Evolutionary conservation across 139 green algal species (phyloP), one percentile per base, ranked within the genome.

Genomic region (Chlamydomonas asymmetrica): DNA sequence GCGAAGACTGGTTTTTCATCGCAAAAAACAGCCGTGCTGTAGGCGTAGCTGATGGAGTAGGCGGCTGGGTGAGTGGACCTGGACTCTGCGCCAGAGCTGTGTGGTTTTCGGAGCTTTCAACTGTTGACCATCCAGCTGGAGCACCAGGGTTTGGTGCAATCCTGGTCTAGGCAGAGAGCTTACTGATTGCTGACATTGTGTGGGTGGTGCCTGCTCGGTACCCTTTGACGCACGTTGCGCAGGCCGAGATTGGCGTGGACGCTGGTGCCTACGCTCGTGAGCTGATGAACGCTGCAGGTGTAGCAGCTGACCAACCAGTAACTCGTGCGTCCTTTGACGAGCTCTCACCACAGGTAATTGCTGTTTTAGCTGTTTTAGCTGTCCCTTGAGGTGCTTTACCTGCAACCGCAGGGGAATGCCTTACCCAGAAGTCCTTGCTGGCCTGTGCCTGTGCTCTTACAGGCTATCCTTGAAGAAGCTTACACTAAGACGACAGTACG

Each of bases 1-100:
- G 93, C 1, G 93, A 97, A 77, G 93, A 97, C 81, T 85, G 88
- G 37, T 96, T 86, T 79, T 97, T 95, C 66, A 90, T 97, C 27
- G 74, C 80, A 23, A 76, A 85, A 23, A 80, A 78, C 38, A 77
- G 78, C 31, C 49, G 74, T 3, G 83, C 79, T 3, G 64, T 96
- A 7, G 93, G 93, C 6, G 92, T 97, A 38, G 93, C 93, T 39
- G 93, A 97, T 74, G 93, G 93, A 5, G 93, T 97, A 13, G 91
- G 93, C 10, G 93, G 92, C 41, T 97, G 93, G 93, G 91, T 90
- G 52, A 75, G 82, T 76, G 16, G 2, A 57, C n/a, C 62, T 69
- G 59, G 23, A 65, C 16, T 16, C 59, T 35, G 59, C 59, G 20
- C 48, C 16, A 56, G 48, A 27, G 48, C 48, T 27, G 16, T 56